A percentile compares a stretch with the other conserved stretches of the same genome.
Evolutionary conservation across 1,284 basidiomycete species (phyloP).

Genomic region (Cutaneotrichosporon mucoides): DNA sequence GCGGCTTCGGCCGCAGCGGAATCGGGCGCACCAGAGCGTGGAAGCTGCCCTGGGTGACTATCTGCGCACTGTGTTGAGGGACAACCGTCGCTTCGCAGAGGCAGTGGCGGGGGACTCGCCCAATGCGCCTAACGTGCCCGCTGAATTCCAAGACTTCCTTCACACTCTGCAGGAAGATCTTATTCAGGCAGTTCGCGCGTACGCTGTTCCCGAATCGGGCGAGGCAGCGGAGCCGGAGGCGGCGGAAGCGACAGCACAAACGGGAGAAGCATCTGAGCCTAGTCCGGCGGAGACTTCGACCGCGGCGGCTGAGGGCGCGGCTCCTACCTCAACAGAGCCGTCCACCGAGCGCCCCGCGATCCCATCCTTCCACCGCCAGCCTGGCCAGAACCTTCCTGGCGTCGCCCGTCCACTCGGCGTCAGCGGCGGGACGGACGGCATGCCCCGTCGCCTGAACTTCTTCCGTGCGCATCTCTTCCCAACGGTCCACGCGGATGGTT

Average conservation of each 20-base stretch:
- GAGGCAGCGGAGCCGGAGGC: neutral
- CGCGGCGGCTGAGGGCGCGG: neutral
- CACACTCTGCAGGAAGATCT: conserved; percentile 41
- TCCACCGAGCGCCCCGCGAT: conserved; percentile 8
- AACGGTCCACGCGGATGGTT: conserved; percentile 20
- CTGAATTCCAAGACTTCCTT: conserved; percentile 44
- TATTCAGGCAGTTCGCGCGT: conserved; percentile 39
- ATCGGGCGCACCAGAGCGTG: conserved; percentile 25
- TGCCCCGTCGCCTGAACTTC: conserved; percentile 44
- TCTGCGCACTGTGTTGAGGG: conserved; percentile 36
- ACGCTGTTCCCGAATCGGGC: conserved; percentile 23
- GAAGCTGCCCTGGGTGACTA: conserved; percentile 43
- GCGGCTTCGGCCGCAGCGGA: conserved; percentile 34
- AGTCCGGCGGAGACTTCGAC: neutral
- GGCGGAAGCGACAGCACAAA: no score
- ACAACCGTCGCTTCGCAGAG: conserved; percentile 23
- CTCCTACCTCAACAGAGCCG: neutral
- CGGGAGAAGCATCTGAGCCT: no score
- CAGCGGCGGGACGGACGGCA: conserved; percentile 27
- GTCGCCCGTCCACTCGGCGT: conserved; percentile 18
- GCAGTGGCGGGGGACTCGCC: conserved; percentile 17
- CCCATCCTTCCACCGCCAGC: conserved; percentile 36
- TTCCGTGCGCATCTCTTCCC: conserved; percentile 49
- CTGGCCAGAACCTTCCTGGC: conserved; percentile 29
- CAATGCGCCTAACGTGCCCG: conserved; percentile 16